A percentile compares a stretch with the other conserved stretches of the same genome.
Evolutionary conservation across 805 yeast species (phyloP).

Genomic region (Candida glaebosa): DNA sequence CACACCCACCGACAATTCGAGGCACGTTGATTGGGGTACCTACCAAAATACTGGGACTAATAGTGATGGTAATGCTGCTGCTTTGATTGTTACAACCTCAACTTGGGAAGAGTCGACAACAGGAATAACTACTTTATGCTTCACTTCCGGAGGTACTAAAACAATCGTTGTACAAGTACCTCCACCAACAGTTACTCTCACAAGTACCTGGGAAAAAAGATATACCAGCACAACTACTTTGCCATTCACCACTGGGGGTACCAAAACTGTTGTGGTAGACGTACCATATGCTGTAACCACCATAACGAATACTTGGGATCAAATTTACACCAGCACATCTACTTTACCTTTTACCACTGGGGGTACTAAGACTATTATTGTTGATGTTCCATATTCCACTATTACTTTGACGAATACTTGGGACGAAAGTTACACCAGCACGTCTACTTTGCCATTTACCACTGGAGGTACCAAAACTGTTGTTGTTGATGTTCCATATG

Average conservation of each 20-base stretch:
- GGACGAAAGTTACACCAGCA: background rate
- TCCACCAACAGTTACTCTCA: background rate
- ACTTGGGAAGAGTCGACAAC: background rate
- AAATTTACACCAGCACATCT: background rate
- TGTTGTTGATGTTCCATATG: background rate
- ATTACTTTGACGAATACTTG: background rate
- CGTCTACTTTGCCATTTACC: background rate
- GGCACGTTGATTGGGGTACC: background rate
- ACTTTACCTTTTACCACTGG: constrained; percentile 1
- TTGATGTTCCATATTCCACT: background rate
- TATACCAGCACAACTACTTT: background rate
- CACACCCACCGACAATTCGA: background rate
- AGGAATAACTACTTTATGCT: background rate
- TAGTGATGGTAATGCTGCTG: background rate
- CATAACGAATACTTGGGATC: background rate
- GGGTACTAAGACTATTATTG: constrained; percentile 6
- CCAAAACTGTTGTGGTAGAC: background rate
- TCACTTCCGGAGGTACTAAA: constrained; percentile 5
- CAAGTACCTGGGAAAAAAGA: background rate
- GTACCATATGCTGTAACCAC: background rate
- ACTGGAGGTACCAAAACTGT: constrained; percentile 6
- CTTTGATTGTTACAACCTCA: no score
- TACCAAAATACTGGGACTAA: constrained; percentile 1
- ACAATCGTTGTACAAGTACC: background rate
- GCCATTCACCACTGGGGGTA: constrained; percentile 5